Evolutionary conservation across 2,329 filamentous ascomycete genomes (phyloP).

Genomic region (Ceratocystis colombiana): DNA sequence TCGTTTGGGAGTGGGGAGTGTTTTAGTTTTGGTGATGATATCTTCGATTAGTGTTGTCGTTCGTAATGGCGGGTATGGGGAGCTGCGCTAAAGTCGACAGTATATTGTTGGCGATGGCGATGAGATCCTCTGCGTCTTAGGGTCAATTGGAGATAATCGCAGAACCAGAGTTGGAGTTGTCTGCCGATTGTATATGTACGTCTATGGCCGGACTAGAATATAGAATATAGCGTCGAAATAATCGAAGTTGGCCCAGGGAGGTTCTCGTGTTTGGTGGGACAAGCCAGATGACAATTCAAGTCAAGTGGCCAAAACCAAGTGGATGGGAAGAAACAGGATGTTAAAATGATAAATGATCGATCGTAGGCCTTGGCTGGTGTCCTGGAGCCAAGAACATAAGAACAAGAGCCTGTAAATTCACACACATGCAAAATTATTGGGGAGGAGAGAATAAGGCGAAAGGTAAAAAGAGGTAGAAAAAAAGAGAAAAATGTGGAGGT

Average conservation of each 20-base stretch:
- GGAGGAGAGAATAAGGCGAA: not conserved
- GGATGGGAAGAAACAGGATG: constrained; percentile 2
- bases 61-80: not conserved
- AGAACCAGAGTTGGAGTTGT: constrained; percentile 3
- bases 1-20: not conserved
- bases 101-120: not conserved
- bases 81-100: not conserved
- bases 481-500: constrained; percentile 15
- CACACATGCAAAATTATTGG: not conserved
- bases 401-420: not conserved
- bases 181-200: not conserved
- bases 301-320: constrained; percentile 1
- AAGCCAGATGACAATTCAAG: constrained; percentile 2
- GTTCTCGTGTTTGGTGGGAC: constrained; percentile 7
- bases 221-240: constrained; percentile 9
- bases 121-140: not conserved
- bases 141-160: constrained; percentile 1
- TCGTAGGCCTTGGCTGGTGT: not conserved
- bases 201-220: not conserved
- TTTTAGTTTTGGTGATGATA: not conserved
- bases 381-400: not conserved
- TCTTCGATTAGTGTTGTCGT: not conserved
- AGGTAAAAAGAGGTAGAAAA: constrained; percentile 1
- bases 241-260: constrained; percentile 2
- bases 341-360: constrained; percentile 7